Base-by-base conservation (phyloP, 805 yeast species). In the Wickerhamomyces sydowiorum region DNA sequence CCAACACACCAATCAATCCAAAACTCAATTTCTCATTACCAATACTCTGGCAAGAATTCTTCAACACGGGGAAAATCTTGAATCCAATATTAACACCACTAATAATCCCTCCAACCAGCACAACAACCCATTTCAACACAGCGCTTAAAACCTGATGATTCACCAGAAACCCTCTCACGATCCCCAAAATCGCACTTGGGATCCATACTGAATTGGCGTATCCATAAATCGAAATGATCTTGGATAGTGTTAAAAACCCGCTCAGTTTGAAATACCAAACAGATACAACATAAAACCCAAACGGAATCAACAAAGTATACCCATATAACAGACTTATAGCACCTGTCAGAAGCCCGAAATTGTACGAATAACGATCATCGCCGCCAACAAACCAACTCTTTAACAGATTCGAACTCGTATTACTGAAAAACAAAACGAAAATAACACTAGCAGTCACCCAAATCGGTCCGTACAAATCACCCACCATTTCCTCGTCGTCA, bases 381-480 rank as follows among this genome's bases (percentile, higher is more conserved):
- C 66, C 66, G 20, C 62, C 60, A 37, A 60, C 54, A 13, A 66
- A 53, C 55, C 76, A 72, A 21, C 76, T 71, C n/a, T 78, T 66
- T n/a, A 88, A 52, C 19, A 84, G 56, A 37, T 81, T 79, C 3
- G 86, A 75, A 18, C 86, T 73, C 0, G 95, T 82, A 28, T 84
- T 76, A 36, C 89, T 74, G 44, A 88, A 80, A 63, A 89, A 89
- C 59, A 86, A 69, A 25, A 82, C 66, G 49, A 86, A 77, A 1
- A 86, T 78, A 38, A 87, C 76, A 0, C 96, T 83, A 0, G 89
- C 88, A 12, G 91, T 85, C 35, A 90, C 80, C 98, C 98, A 90
- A 17, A 88, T 67, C 7, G 95, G 84, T 1, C 96, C 96, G 60
- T 88, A 91, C 40, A 90, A 64, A 54, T 90, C 98, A 3, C 82